Conservation (phyloP, 148 eudicot species). For the Limonium bicolor region DNA sequence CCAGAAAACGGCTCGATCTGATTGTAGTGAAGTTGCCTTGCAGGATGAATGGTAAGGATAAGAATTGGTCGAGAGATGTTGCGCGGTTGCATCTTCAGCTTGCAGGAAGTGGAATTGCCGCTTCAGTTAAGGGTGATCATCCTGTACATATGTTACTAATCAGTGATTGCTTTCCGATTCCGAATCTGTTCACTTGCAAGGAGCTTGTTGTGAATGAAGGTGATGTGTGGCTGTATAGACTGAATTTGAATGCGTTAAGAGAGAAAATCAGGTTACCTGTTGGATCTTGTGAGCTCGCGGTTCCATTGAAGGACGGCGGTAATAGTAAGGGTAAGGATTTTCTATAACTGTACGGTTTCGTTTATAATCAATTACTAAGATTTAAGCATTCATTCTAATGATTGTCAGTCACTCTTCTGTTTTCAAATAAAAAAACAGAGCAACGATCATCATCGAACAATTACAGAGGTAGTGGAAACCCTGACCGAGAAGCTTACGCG, state of each 20-base stretch:
- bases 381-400: not conserved
- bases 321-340: not conserved
- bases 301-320: slow-evolving; percentile 31
- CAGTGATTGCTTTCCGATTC: slow-evolving; percentile 51
- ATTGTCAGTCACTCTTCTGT: not conserved
- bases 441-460: too few relatives aligned
- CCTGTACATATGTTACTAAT: slow-evolving; percentile 51
- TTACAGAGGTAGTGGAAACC: slow-evolving; percentile 25
- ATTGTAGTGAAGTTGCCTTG: slow-evolving; percentile 76
- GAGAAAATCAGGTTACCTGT: slow-evolving; percentile 63
- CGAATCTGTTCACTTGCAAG: slow-evolving; percentile 57
- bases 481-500: slow-evolving; percentile 64
- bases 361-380: not conserved
- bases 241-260: slow-evolving; percentile 37
- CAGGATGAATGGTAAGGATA: slow-evolving; percentile 8
- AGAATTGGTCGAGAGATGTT: slow-evolving; percentile 68
- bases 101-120: slow-evolving; percentile 54
- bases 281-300: slow-evolving; percentile 84
- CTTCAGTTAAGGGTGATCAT: slow-evolving; percentile 34
- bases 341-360: not conserved
- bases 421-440: slow-evolving; percentile 14
- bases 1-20: slow-evolving; percentile 44
- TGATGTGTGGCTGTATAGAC: slow-evolving; percentile 54
- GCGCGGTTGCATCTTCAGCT: slow-evolving; percentile 73
- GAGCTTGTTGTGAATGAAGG: slow-evolving; percentile 55